Evolutionary conservation across 805 yeast species (phyloP).

Genomic region (Ogataea paradorogensis): DNA sequence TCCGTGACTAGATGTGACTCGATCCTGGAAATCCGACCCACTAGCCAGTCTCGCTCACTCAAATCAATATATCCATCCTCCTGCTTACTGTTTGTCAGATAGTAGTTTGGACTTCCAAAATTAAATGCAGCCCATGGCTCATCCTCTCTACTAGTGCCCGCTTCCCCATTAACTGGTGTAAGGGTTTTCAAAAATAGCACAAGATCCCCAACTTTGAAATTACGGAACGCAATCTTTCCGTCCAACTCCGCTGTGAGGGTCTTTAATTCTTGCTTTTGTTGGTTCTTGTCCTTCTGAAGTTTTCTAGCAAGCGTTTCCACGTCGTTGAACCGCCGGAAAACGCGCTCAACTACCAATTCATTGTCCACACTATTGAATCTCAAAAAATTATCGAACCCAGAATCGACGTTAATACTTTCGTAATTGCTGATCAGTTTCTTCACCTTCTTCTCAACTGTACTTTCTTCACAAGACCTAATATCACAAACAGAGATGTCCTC

Average conservation of each 20-base stretch:
- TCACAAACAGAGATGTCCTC: constrained; percentile 14
- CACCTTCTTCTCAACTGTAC: constrained; percentile 23
- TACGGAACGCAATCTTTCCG: constrained; percentile 61
- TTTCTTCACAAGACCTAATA: constrained; percentile 19
- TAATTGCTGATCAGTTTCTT: constrained; percentile 17
- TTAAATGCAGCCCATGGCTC: constrained; percentile 95
- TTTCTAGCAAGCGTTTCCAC: constrained; percentile 88
- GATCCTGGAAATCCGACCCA: constrained; percentile 64
- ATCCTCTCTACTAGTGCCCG: constrained; percentile 3
- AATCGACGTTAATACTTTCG: constrained; percentile 22
- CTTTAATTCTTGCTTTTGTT: constrained; percentile 45
- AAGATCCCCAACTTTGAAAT: constrained; percentile 70
- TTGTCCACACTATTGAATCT: constrained; percentile 25
- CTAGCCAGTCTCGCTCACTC: constrained; percentile 72
- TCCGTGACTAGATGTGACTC: constrained; percentile 51
- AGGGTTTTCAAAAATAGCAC: constrained; percentile 81
- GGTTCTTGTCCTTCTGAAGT: constrained; percentile 68
- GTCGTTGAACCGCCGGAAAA: constrained; percentile 77
- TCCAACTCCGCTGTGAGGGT: constrained; percentile 34
- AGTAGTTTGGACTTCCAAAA: constrained; percentile 80
- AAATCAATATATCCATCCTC: constrained; percentile 21
- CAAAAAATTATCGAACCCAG: constrained; percentile 36
- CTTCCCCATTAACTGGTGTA: constrained; percentile 15
- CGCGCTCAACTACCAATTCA: constrained; percentile 31
- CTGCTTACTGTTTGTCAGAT: constrained; percentile 44